Evolutionary conservation across 2,329 filamentous ascomycete genomes (phyloP).

Genomic region (Trichoderma sp.): DNA sequence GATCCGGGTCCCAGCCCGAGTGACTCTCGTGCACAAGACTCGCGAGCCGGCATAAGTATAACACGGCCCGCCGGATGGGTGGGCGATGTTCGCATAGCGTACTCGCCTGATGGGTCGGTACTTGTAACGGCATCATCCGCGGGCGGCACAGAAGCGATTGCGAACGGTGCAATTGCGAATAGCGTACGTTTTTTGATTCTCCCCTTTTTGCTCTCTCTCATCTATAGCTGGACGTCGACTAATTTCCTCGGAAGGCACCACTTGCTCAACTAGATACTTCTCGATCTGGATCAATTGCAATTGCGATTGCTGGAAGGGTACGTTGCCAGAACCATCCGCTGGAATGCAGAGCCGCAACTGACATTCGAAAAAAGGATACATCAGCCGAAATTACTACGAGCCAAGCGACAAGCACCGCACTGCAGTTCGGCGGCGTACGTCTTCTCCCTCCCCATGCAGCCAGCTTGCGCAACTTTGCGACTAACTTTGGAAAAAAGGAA

Average conservation of each 20-base stretch:
- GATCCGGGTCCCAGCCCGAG: slow-evolving; percentile 11
- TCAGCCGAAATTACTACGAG: slow-evolving; percentile 10
- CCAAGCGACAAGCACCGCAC: neutral
- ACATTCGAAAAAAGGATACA: slow-evolving; percentile 27
- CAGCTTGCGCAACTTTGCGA: slow-evolving; percentile 23
- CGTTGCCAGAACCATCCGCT: slow-evolving; percentile 13
- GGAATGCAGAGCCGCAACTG: slow-evolving; percentile 14
- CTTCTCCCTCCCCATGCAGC: neutral
- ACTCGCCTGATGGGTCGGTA: slow-evolving; percentile 9
- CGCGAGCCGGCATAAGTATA: neutral
- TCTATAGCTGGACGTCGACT: slow-evolving; percentile 23
- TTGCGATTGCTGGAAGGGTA: slow-evolving; percentile 31
- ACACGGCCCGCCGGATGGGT: neutral
- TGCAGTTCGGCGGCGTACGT: slow-evolving; percentile 20
- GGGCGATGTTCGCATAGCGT: slow-evolving; percentile 5
- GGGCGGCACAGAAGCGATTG: slow-evolving; percentile 5
- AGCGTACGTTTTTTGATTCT: slow-evolving; percentile 31
- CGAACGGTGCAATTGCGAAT: slow-evolving; percentile 30
- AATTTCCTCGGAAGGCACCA: slow-evolving; percentile 32
- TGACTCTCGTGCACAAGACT: neutral
- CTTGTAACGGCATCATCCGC: neutral
- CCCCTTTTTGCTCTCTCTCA: neutral
- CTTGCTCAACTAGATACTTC: slow-evolving; percentile 23
- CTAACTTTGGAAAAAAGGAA: slow-evolving; percentile 27
- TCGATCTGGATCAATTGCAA: slow-evolving; percentile 26